Base-by-base conservation (phyloP, 2,329 filamentous ascomycete species). In the Waltergamsia citrina region DNA sequence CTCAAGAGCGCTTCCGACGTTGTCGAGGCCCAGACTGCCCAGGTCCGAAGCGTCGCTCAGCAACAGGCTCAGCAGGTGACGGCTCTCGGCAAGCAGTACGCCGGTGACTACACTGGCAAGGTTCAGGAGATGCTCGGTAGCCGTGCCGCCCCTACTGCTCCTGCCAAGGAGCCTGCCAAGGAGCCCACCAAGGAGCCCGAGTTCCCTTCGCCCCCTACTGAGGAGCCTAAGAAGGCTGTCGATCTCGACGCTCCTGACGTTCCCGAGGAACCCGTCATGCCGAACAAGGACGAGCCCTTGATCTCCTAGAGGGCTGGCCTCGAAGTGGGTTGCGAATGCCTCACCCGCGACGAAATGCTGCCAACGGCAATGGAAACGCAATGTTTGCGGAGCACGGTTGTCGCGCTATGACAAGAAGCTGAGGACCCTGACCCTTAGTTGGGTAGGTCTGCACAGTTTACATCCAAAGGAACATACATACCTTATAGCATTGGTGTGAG, bases 101-200 rank as follows among this genome's bases (percentile, higher is more conserved):
- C 78, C 48, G 75, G 73, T 26, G 76, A 82, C 50, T 79, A 81
- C 56, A 75, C 75, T 19, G 63, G 68, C 52, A 81, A 81, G 68
- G 76, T 78, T 36, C 76, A 80, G 60, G 64, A 72, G 46, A 62
- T 80, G 52, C 65, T 81, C 44, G 66, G 69, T 38, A 67, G 68
- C 45, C 60, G 59, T 40, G 57, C 59, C 14, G 49, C 10, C 59
- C 63, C 29, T 3, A 25, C 30, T n/a, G 19, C 31, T 33, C 22
- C 35, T 27, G 35, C 30, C 27, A 36, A 26, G 22, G 22, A 24
- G 46, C 47, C 54, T 41, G 50, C 55, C 32, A 45, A 63, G 34
- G 62, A 62, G 47, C 44, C 60, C 11, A 43, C 40, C 36, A 38
- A 41, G 36, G 39, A 41, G 16, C 46, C 53, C 35, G 46, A 57